phyloP scores from a whole-genome alignment of 2,329 filamentous ascomycete genomes.

The Fusarium transvaalense region DNA sequence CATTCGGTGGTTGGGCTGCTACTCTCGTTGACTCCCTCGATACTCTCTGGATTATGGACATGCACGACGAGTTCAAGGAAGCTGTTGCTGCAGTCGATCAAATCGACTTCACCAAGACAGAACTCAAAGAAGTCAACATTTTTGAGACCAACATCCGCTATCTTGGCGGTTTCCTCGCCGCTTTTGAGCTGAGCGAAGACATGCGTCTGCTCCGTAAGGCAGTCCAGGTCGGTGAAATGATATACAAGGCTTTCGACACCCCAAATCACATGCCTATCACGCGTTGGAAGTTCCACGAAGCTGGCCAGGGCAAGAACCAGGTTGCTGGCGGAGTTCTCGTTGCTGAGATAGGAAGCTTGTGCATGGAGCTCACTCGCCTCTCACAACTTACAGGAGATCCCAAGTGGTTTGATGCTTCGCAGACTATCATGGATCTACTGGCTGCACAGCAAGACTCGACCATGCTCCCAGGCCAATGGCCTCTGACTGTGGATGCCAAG shows the following conservation, averaged over 20 bases:
- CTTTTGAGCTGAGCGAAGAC: constrained; percentile 74
- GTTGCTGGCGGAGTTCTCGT: constrained; percentile 56
- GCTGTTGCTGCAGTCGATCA: constrained; percentile 68
- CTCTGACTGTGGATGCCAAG: constrained; percentile 53
- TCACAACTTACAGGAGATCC: constrained; percentile 78
- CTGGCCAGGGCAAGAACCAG: constrained; percentile 51
- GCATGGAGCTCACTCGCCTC: constrained; percentile 78
- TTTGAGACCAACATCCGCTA: constrained; percentile 81
- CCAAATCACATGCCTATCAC: constrained; percentile 73
- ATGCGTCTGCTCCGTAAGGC: constrained; percentile 71
- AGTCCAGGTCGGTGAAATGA: constrained; percentile 71
- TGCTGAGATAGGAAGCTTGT: constrained; percentile 71
- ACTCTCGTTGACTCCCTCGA: constrained; percentile 77
- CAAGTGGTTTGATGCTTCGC: constrained; percentile 80
- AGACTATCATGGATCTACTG: constrained; percentile 75
- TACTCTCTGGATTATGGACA: constrained; percentile 79
- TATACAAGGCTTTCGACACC: constrained; percentile 76
- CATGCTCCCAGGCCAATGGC: constrained; percentile 79
- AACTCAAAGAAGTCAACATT: constrained; percentile 65
- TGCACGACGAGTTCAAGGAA: constrained; percentile 73
- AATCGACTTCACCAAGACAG: constrained; percentile 72
- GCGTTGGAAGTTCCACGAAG: constrained; percentile 59
- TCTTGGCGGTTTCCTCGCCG: constrained; percentile 75
- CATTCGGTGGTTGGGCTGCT: constrained; percentile 76
- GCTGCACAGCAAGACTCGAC: constrained; percentile 74